Conservation (phyloP, 2,329 filamentous ascomycete genomes). For the Aspergillus transmontanensis region DNA sequence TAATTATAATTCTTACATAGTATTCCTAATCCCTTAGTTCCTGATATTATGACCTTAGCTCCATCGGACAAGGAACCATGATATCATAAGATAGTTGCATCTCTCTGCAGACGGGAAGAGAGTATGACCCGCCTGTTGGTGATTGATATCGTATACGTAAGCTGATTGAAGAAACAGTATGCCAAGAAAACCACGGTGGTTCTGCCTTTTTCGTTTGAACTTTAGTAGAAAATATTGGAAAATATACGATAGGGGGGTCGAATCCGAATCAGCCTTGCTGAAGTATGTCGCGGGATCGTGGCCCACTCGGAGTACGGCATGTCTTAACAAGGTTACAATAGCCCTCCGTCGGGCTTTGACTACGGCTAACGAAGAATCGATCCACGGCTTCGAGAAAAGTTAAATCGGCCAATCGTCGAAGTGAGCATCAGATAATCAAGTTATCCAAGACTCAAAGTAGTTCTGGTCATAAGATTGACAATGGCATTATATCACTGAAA, state of each 20-base stretch:
- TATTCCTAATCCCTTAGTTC: background rate
- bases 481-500: background rate
- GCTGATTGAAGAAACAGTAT: slow-evolving; percentile 4
- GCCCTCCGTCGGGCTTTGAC: background rate
- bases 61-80: background rate
- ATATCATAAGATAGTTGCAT: slow-evolving; percentile 3
- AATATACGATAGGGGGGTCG: background rate
- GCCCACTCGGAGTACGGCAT: background rate
- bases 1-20: too few relatives aligned
- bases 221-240: background rate
- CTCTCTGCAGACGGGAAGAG: background rate
- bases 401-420: background rate
- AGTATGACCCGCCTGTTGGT: background rate
- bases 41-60: background rate
- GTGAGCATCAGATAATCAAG: background rate
- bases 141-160: slow-evolving; percentile 15
- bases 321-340: background rate
- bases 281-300: background rate
- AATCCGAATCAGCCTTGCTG: background rate
- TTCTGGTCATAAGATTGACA: background rate
- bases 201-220: background rate
- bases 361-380: background rate
- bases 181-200: slow-evolving; percentile 10
- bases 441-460: background rate
- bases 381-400: background rate